Conservation (phyloP, 2,329 filamentous ascomycete genomes). For the Fusarium camptoceras region DNA sequence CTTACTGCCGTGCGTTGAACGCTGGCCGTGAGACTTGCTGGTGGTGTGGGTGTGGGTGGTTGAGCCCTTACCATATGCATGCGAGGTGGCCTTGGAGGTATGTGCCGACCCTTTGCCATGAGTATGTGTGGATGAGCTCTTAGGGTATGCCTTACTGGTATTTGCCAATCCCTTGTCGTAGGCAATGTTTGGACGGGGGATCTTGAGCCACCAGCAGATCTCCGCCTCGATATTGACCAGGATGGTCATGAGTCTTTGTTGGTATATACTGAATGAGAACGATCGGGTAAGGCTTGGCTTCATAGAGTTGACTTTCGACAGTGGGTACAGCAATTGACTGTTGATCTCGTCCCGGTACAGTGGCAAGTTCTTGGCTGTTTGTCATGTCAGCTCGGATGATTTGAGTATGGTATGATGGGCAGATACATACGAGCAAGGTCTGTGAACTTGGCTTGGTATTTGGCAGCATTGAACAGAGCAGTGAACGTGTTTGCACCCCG, state of each 20-base stretch:
- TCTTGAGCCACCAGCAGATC: conserved; percentile 31
- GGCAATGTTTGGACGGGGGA: conserved; percentile 12
- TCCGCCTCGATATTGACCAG: conserved; percentile 25
- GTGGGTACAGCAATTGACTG: conserved; percentile 26
- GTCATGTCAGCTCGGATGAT: not conserved
- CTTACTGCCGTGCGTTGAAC: conserved; percentile 9
- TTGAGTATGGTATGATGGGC: not conserved
- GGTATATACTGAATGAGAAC: conserved; percentile 28
- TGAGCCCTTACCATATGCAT: conserved; percentile 7
- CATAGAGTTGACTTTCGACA: conserved; percentile 28
- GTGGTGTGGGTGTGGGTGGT: not conserved
- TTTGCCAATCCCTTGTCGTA: conserved; percentile 8
- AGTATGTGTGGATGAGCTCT: conserved; percentile 4
- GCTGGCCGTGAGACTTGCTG: conserved; percentile 15
- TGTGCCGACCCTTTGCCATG: conserved; percentile 7
- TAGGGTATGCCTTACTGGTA: conserved; percentile 1
- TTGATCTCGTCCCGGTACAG: conserved; percentile 31
- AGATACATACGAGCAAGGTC: conserved; percentile 25
- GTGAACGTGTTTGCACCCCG: conserved; percentile 32
- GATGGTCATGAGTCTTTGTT: conserved; percentile 25
- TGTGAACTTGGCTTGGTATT: conserved; percentile 32
- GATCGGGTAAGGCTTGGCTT: conserved; percentile 12
- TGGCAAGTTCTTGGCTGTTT: conserved; percentile 33
- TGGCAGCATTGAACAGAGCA: conserved; percentile 31
- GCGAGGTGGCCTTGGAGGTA: not conserved